Evolutionary conservation across 495 filamentous ascomycete genomes (phyloP).

Genomic region (Trichoderma virens): DNA sequence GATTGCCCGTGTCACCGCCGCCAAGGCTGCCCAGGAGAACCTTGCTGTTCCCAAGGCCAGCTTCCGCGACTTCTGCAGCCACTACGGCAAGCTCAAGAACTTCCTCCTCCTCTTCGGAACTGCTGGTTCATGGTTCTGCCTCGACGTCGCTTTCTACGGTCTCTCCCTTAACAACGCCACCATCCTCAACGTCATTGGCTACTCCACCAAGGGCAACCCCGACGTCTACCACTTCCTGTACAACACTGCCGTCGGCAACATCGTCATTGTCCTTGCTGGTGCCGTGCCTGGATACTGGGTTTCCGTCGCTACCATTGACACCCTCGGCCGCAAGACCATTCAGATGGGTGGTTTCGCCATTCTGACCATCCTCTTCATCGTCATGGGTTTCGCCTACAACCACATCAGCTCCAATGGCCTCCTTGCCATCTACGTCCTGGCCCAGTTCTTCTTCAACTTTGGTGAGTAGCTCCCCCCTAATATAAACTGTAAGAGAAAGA

Average conservation of each 20-base stretch:
- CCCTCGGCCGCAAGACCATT: conserved; percentile 69
- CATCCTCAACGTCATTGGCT: conserved; percentile 62
- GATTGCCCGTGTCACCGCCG: conserved; percentile 43
- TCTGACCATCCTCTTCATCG: conserved; percentile 61
- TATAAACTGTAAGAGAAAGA: no score
- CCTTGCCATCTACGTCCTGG: conserved; percentile 68
- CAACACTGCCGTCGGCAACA: conserved; percentile 64
- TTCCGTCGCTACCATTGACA: conserved; percentile 61
- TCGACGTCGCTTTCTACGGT: conserved; percentile 57
- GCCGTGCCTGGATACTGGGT: conserved; percentile 75
- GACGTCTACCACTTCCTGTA: conserved; percentile 58
- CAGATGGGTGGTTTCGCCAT: conserved; percentile 70
- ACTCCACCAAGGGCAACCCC: conserved; percentile 38
- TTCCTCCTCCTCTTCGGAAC: conserved; percentile 66
- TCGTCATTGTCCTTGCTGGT: conserved; percentile 67
- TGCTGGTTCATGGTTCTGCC: conserved; percentile 72
- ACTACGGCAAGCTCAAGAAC: conserved; percentile 61
- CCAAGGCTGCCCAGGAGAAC: conserved; percentile 34
- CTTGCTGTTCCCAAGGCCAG: conserved; percentile 56
- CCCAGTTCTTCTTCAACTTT: conserved; percentile 60
- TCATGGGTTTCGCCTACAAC: conserved; percentile 65
- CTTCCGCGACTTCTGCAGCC: conserved; percentile 53
- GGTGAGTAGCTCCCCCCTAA: neutral
- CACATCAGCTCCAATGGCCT: conserved; percentile 43
- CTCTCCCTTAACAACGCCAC: conserved; percentile 66